Conservation (phyloP, 345 rosid genomes). For the Aquilaria malaccensis region DNA sequence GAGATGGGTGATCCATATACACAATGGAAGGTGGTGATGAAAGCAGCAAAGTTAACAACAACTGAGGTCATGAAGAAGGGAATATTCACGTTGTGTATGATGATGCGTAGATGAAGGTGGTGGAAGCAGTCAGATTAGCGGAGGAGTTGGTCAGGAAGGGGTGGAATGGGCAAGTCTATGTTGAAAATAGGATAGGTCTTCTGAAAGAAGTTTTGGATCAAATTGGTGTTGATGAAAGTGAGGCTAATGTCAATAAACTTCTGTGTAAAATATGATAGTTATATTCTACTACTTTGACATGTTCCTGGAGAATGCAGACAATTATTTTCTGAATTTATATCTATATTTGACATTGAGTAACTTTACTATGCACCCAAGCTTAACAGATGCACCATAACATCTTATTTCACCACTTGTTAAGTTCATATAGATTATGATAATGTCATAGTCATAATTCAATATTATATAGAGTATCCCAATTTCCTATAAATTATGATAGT, state of each 20-base stretch:
- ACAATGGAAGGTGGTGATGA: slow-evolving; percentile 29
- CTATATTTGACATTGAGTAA: no score
- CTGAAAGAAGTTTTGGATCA: slow-evolving; percentile 16
- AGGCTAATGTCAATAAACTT: not conserved
- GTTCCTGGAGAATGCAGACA: no score
- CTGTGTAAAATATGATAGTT: no score
- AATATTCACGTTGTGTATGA: slow-evolving; percentile 29
- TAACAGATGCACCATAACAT: no score
- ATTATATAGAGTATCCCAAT: no score
- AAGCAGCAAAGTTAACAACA: slow-evolving; percentile 34
- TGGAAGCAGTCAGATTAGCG: slow-evolving; percentile 27
- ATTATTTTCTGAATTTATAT: no score
- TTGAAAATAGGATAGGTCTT: slow-evolving; percentile 27
- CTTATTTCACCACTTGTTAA: no score
- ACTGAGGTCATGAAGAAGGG: slow-evolving; percentile 29
- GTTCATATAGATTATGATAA: no score
- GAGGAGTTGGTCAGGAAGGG: slow-evolving; percentile 26
- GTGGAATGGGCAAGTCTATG: slow-evolving; percentile 40
- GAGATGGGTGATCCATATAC: slow-evolving; percentile 26
- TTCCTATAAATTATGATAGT: no score
- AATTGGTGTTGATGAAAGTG: slow-evolving; percentile 16
- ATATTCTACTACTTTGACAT: no score
- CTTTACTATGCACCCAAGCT: no score
- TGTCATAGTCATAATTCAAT: no score
- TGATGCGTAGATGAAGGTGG: slow-evolving; percentile 23